These are phyloP conservation scores for Crotalaria pallida DNA, from an alignment of 306 rosid species.

Conservation along the genomic window DNA sequence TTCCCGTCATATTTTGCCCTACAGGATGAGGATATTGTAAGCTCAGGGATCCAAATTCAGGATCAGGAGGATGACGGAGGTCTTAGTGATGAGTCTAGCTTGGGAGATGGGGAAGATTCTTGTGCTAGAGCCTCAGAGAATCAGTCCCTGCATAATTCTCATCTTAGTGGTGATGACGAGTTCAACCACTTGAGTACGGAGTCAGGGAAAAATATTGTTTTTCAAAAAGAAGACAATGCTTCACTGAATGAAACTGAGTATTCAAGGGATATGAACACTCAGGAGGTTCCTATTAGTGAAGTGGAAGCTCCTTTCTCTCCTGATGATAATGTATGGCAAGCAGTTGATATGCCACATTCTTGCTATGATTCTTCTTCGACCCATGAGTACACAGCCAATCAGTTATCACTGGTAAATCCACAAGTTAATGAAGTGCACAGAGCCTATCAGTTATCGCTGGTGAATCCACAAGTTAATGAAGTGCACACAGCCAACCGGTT, in stretches of 20 bases:
- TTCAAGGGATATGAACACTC: slow-evolving; percentile 32
- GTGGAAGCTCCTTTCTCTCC: slow-evolving; percentile 46
- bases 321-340: slow-evolving; percentile 53
- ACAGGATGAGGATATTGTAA: slow-evolving; percentile 45
- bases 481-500: slow-evolving; percentile 44
- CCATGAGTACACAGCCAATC: slow-evolving; percentile 45
- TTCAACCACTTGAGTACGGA: slow-evolving; percentile 25
- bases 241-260: slow-evolving; percentile 26
- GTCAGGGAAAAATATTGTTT: slow-evolving; percentile 27
- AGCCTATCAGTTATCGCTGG: slow-evolving; percentile 41
- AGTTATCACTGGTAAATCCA: slow-evolving; percentile 43
- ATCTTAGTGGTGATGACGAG: background rate
- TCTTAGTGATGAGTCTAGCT: slow-evolving; percentile 18
- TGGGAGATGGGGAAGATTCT: slow-evolving; percentile 20
- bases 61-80: slow-evolving; percentile 36
- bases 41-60: slow-evolving; percentile 26
- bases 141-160: slow-evolving; percentile 24
- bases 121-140: slow-evolving; percentile 21
- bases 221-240: background rate
- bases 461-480: slow-evolving; percentile 40
- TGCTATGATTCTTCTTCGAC: slow-evolving; percentile 57
- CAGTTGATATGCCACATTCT: slow-evolving; percentile 54
- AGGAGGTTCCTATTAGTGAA: slow-evolving; percentile 35
- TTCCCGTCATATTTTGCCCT: slow-evolving; percentile 28
- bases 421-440: slow-evolving; percentile 43